Percentiles rank a stretch among this genome's conserved stretches.
These are phyloP conservation scores for Cercophora samala DNA, from an alignment of 495 filamentous ascomycete genomes.

Conservation along the genomic window DNA sequence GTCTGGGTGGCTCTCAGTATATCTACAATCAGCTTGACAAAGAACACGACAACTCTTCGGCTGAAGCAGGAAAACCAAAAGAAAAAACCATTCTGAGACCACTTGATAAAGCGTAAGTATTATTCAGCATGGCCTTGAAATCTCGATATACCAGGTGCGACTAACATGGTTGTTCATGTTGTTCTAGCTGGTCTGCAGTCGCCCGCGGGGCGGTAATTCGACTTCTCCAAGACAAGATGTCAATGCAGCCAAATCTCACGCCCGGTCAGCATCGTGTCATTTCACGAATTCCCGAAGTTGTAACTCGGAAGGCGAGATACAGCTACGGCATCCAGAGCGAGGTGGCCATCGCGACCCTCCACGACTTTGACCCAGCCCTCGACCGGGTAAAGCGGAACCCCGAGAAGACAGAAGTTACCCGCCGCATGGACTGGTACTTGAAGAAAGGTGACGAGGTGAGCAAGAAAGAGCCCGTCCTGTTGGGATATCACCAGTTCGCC, in stretches of 20 bases:
- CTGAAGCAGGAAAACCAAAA: neutral
- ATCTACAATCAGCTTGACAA: constrained; percentile 20
- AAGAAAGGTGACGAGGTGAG: constrained; percentile 8
- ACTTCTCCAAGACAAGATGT: constrained; percentile 16
- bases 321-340: constrained; percentile 18
- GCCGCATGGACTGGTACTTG: constrained; percentile 16
- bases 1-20: constrained; percentile 27
- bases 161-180: neutral
- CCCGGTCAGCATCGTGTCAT: constrained; percentile 1
- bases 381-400: neutral
- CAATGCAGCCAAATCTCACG: neutral
- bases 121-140: neutral
- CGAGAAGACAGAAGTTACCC: neutral
- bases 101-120: neutral
- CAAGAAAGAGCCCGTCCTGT: constrained; percentile 7
- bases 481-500: constrained; percentile 1
- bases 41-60: neutral
- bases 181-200: constrained; percentile 27
- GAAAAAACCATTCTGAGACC: neutral
- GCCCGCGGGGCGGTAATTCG: constrained; percentile 27
- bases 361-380: neutral
- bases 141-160: neutral
- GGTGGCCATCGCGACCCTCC: neutral
- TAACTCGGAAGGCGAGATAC: constrained; percentile 19
- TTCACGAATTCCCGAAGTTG: constrained; percentile 11